Conservation (phyloP, 108 stramenopile species). For the Parmales sp. region DNA sequence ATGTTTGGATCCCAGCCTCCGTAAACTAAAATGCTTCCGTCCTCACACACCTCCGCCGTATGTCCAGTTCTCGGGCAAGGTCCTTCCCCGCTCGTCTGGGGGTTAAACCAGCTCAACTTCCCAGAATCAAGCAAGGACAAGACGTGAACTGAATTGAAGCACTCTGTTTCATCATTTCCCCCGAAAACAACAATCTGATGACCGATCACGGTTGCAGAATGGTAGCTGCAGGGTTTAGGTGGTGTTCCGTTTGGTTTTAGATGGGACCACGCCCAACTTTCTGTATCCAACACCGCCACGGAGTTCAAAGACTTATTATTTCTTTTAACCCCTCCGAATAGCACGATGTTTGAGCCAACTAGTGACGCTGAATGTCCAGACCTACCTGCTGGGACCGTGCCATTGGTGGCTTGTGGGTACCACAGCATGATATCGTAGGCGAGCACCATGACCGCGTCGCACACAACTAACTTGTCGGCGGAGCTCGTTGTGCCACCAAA, state of each 20-base stretch:
- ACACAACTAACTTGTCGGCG: constrained; percentile 31
- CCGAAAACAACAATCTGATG: constrained; percentile 62
- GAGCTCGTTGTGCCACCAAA: constrained; percentile 65
- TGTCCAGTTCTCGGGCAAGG: constrained; percentile 66
- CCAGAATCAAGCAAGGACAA: constrained; percentile 21
- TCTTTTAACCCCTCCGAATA: constrained; percentile 65
- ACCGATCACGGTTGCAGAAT: constrained; percentile 43
- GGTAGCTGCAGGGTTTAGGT: constrained; percentile 65
- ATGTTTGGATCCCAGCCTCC: constrained; percentile 79
- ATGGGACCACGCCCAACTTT: constrained; percentile 59
- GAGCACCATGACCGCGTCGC: constrained; percentile 54
- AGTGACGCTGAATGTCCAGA: background rate
- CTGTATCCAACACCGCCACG: constrained; percentile 49
- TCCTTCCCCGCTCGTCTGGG: constrained; percentile 39
- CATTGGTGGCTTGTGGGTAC: background rate
- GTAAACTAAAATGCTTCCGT: constrained; percentile 58
- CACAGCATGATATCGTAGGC: constrained; percentile 66
- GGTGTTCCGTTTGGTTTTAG: constrained; percentile 46
- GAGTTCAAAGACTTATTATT: constrained; percentile 62
- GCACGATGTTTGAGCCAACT: constrained; percentile 31
- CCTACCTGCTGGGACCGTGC: background rate
- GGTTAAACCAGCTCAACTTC: constrained; percentile 58
- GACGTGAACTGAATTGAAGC: constrained; percentile 62
- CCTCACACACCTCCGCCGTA: constrained; percentile 53
- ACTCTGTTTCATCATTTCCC: constrained; percentile 54